These are phyloP conservation scores for Acanthamoeba healyi DNA, from an alignment of 208 protist genomes.

Conservation along the genomic window DNA sequence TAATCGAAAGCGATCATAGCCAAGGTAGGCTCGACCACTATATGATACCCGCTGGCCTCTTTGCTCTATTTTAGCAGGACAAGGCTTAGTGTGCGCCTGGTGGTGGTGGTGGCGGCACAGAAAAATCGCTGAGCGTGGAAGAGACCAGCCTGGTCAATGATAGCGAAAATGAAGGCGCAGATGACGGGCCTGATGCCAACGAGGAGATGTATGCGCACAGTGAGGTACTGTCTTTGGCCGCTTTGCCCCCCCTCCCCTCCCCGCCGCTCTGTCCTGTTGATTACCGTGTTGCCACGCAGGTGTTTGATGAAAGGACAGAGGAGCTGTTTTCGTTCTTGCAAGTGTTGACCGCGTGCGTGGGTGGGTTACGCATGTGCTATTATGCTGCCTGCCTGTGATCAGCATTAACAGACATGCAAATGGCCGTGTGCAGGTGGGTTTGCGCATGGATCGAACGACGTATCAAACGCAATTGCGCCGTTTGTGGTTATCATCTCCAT, in stretches of 20 bases:
- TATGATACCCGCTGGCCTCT: too few species aligned
- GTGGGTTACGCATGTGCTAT: not conserved
- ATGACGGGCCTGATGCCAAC: not conserved
- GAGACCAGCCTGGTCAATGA: not conserved
- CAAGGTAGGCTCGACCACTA: too few species aligned
- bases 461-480: constrained; percentile 72
- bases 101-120: not conserved
- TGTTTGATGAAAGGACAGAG: constrained; percentile 22
- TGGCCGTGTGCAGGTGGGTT: constrained; percentile 6
- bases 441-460: constrained; percentile 78
- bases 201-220: constrained; percentile 54
- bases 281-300: not conserved
- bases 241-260: too few species aligned
- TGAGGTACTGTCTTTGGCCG: too few species aligned
- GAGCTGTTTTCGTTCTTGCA: constrained; percentile 76
- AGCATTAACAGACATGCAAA: too few species aligned
- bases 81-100: too few species aligned
- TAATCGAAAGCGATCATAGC: too few species aligned
- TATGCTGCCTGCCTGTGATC: too few species aligned
- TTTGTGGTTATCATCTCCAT: constrained; percentile 61
- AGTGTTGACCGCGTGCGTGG: constrained; percentile 55
- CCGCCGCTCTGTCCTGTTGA: too few species aligned
- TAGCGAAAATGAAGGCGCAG: not conserved
- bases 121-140: not conserved
- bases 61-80: too few species aligned